Evolutionary conservation across 305 asterid genomes (phyloP).

Genomic region (Solanum hybrid): DNA sequence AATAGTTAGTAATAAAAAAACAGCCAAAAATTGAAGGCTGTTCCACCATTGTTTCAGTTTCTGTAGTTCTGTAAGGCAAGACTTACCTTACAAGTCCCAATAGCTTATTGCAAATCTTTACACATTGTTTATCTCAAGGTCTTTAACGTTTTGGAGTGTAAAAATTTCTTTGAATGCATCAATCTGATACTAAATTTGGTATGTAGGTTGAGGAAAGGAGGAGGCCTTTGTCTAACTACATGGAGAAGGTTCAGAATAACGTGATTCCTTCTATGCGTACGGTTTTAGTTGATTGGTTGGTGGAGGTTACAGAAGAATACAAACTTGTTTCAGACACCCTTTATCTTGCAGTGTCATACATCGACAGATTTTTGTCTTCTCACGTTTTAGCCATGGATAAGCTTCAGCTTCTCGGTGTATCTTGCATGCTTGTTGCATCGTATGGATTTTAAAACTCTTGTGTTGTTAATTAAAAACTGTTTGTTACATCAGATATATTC

Average conservation of each 20-base stretch:
- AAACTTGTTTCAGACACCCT: constrained; percentile 68
- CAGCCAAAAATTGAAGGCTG: background rate
- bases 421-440: constrained; percentile 91
- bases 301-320: constrained; percentile 78
- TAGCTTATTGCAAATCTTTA: background rate
- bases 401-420: constrained; percentile 91
- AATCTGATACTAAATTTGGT: constrained; percentile 17
- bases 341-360: constrained; percentile 52
- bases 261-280: constrained; percentile 55
- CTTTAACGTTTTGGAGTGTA: background rate
- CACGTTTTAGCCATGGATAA: constrained; percentile 37
- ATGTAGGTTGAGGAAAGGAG: constrained; percentile 56
- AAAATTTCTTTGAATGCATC: background rate
- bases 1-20: background rate
- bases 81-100: background rate
- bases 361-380: constrained; percentile 65
- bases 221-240: constrained; percentile 63
- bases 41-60: background rate
- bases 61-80: background rate
- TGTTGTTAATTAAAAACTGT: background rate
- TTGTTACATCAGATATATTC: background rate
- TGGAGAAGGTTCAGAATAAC: constrained; percentile 64
- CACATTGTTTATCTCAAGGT: background rate
- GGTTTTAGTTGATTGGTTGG: constrained; percentile 77
- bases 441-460: constrained; percentile 24